A percentile compares a stretch with the other conserved stretches of the same genome.
Conservation (phyloP, 1,284 basidiomycete genomes). For the Golubevia pallescens region DNA sequence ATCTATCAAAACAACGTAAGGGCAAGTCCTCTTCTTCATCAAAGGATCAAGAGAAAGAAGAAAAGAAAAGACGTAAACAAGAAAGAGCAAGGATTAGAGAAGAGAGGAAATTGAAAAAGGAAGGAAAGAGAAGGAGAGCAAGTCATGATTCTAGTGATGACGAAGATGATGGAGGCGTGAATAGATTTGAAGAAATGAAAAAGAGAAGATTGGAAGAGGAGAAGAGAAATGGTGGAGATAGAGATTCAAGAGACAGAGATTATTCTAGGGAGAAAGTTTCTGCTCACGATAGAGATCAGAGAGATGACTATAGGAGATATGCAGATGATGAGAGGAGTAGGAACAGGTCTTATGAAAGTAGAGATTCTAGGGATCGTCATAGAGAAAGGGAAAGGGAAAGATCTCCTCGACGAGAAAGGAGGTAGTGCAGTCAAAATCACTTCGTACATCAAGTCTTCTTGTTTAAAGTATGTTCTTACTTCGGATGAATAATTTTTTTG, state of each 20-base stretch:
- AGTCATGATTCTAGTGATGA: no score
- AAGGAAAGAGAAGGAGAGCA: not conserved
- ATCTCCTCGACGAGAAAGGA: not conserved
- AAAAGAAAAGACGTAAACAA: slow-evolving; percentile 33
- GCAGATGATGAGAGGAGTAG: no score
- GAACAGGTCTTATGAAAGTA: no score
- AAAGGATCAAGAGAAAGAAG: slow-evolving; percentile 19
- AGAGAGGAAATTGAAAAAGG: slow-evolving; percentile 2
- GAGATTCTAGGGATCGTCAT: not conserved
- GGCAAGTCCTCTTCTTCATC: slow-evolving; percentile 9
- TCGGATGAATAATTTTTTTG: no score
- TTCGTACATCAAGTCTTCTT: no score
- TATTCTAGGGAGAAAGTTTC: no score
- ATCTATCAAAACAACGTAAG: slow-evolving; percentile 22
- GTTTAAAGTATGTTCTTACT: no score
- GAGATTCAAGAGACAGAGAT: no score
- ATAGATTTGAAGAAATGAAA: not conserved
- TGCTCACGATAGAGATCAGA: no score
- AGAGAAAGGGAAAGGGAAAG: not conserved
- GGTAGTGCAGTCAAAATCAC: no score
- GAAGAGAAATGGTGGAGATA: not conserved
- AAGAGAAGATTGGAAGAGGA: not conserved
- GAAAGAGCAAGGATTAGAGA: slow-evolving; percentile 20
- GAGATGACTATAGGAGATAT: no score
- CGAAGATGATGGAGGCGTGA: not conserved